Percentiles rank a stretch among this genome's conserved stretches.
phyloP scores from a whole-genome alignment of 495 filamentous ascomycete species.

The Talaromyces thailandensis region DNA sequence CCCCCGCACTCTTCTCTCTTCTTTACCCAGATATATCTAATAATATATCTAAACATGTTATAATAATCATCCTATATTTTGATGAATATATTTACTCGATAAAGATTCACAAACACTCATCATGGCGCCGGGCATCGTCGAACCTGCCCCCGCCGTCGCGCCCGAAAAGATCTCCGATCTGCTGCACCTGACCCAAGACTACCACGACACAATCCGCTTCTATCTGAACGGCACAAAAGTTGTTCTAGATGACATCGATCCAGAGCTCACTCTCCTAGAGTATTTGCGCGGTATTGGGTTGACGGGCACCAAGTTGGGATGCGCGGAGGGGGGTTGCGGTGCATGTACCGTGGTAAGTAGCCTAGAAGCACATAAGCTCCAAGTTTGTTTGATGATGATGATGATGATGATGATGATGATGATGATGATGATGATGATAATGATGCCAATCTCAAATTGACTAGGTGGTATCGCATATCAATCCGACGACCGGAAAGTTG shows the following conservation, averaged over 20 bases:
- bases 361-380: conserved; percentile 37
- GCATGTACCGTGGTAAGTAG: conserved; percentile 81
- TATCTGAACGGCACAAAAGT: conserved; percentile 96
- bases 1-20: neutral
- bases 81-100: neutral
- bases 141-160: conserved; percentile 36
- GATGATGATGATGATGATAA: conserved; percentile 11
- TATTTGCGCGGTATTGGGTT: conserved; percentile 85
- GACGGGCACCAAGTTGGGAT: conserved; percentile 68
- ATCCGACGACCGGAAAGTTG: conserved; percentile 77
- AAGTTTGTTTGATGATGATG: conserved; percentile 36
- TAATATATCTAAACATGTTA: too few relatives aligned
- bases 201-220: conserved; percentile 67
- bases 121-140: conserved; percentile 57
- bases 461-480: conserved; percentile 79
- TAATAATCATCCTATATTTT: too few relatives aligned
- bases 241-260: conserved; percentile 70
- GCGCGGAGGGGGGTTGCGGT: conserved; percentile 92
- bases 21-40: neutral
- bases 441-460: too few relatives aligned
- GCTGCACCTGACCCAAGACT: conserved; percentile 49
- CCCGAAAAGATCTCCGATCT: conserved; percentile 35
- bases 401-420: conserved; percentile 16
- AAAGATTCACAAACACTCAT: neutral
- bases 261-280: conserved; percentile 86